Evolutionary conservation across 176 grass and related monocot species (phyloP).

Genomic region (Urochloa ruziziensis): DNA sequence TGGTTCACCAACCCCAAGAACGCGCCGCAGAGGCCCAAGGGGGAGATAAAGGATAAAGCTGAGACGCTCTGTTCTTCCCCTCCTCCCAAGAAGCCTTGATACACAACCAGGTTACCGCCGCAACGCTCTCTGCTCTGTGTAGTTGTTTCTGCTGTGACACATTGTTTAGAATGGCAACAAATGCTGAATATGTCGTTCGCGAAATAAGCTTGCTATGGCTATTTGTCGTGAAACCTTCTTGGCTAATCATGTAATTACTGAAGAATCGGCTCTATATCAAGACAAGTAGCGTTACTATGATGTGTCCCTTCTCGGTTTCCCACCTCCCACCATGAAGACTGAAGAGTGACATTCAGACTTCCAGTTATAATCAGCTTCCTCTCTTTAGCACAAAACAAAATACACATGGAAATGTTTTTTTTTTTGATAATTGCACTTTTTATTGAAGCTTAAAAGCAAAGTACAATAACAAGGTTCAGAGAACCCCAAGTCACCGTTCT

Average conservation of each 20-base stretch:
- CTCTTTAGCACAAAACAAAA: background rate
- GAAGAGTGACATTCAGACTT: background rate
- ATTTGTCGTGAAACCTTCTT: background rate
- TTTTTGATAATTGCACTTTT: no score
- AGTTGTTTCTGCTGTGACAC: background rate
- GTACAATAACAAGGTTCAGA: no score
- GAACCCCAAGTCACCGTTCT: no score
- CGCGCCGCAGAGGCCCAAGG: slow-evolving; percentile 43
- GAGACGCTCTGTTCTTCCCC: background rate
- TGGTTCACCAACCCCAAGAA: slow-evolving; percentile 95
- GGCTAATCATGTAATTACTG: background rate
- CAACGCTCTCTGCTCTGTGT: background rate
- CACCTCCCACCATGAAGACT: no score
- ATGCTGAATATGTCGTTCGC: background rate
- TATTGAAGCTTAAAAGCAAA: no score
- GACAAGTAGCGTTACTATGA: background rate
- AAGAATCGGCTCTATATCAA: no score
- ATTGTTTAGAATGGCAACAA: background rate
- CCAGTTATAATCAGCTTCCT: background rate
- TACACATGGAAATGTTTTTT: background rate
- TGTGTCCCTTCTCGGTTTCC: background rate
- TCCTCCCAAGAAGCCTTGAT: slow-evolving; percentile 5
- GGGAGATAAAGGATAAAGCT: background rate
- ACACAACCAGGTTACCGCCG: background rate
- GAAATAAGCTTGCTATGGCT: background rate